A percentile compares a stretch with the other conserved stretches of the same genome.
Conservation (phyloP, 129 eudicot species). For the Flaveria brownii region DNA sequence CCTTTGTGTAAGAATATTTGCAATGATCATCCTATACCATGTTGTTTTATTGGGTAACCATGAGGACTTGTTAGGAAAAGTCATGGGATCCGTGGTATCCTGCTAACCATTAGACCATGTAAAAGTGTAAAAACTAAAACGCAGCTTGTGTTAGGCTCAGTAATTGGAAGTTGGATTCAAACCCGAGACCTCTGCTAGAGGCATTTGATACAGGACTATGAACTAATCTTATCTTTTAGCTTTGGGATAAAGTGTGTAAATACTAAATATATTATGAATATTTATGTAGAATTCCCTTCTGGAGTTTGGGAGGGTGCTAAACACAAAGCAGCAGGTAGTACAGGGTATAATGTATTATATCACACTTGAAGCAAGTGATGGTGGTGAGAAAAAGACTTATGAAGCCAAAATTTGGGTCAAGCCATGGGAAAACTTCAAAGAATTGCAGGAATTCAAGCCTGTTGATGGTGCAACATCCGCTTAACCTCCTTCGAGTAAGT, state of each 20-base stretch:
- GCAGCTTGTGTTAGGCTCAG: too few relatives aligned
- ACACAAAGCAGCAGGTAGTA: slow-evolving; percentile 62
- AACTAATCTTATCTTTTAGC: background rate
- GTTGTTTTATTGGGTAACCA: too few relatives aligned
- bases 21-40: too few relatives aligned
- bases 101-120: too few relatives aligned
- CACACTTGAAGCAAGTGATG: slow-evolving; percentile 63
- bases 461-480: slow-evolving; percentile 28
- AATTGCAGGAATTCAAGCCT: slow-evolving; percentile 65
- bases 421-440: slow-evolving; percentile 72
- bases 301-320: slow-evolving; percentile 63
- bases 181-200: too few relatives aligned
- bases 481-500: slow-evolving; percentile 24
- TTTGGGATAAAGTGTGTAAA: background rate
- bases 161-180: too few relatives aligned
- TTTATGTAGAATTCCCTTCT: slow-evolving; percentile 56
- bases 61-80: too few relatives aligned
- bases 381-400: slow-evolving; percentile 59
- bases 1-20: background rate
- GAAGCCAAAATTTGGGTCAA: slow-evolving; percentile 86
- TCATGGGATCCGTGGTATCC: too few relatives aligned
- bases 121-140: too few relatives aligned
- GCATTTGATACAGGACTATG: background rate
- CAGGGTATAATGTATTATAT: slow-evolving; percentile 57
- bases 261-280: slow-evolving; percentile 5